A percentile compares a stretch with the other conserved stretches of the same genome.
phyloP scores from a whole-genome alignment of 2,329 filamentous ascomycete genomes.

The Parastagonospora nodorum region DNA sequence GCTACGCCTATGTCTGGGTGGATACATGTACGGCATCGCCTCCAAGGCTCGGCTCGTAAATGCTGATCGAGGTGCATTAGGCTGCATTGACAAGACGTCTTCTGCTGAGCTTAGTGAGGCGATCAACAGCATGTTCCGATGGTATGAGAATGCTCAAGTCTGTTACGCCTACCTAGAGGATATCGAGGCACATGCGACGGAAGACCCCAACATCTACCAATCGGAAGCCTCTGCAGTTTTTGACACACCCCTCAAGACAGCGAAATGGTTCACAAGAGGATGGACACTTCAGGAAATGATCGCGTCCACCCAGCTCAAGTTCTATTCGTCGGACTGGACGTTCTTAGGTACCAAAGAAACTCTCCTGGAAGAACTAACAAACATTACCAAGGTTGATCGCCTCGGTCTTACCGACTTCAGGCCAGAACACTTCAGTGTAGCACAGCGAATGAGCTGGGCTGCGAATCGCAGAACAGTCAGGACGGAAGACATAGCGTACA shows the following conservation, averaged over 20 bases:
- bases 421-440: background rate
- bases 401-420: background rate
- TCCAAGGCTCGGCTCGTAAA: background rate
- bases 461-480: constrained; percentile 6
- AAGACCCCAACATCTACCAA: background rate
- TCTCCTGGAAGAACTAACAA: background rate
- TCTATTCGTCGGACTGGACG: constrained; percentile 12
- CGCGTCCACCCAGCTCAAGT: constrained; percentile 10
- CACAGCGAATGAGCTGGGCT: constrained; percentile 9
- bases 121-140: constrained; percentile 17
- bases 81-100: constrained; percentile 16
- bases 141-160: constrained; percentile 8
- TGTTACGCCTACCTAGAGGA: constrained; percentile 16
- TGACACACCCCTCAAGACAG: constrained; percentile 4
- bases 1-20: constrained; percentile 14
- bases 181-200: background rate
- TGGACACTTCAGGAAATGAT: constrained; percentile 16
- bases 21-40: constrained; percentile 11
- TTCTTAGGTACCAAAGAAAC: constrained; percentile 8
- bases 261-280: constrained; percentile 9
- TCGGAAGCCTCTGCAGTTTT: background rate
- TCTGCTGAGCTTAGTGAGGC: constrained; percentile 13
- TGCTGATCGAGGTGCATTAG: background rate
- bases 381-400: background rate
- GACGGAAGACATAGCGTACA: constrained; percentile 35